These are phyloP conservation scores for Ustilago bromivora DNA, from an alignment of 1,284 basidiomycete species.

Conservation along the genomic window DNA sequence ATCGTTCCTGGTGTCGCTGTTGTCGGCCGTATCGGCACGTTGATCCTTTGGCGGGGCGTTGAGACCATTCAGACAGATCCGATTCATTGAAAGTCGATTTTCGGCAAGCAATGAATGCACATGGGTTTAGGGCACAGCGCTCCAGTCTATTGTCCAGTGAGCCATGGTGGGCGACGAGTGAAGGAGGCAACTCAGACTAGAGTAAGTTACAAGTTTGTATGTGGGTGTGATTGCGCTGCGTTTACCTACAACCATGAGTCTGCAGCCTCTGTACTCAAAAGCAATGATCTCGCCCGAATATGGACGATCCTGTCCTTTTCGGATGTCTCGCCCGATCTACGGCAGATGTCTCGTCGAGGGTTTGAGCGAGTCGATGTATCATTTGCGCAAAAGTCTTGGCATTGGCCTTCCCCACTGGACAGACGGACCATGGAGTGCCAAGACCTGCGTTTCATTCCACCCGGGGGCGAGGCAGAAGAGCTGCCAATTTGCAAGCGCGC, in stretches of 20 bases:
- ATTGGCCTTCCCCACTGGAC: background rate
- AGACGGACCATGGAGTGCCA: slow-evolving; percentile 22
- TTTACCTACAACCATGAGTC: too few relatives aligned
- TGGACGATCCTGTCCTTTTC: background rate
- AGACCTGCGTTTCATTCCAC: slow-evolving; percentile 32
- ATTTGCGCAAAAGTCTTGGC: slow-evolving; percentile 37
- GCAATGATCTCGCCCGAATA: background rate
- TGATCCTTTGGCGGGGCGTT: slow-evolving; percentile 3
- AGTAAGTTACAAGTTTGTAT: background rate
- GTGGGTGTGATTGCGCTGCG: background rate
- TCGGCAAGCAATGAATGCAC: slow-evolving; percentile 7
- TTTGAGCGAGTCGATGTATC: slow-evolving; percentile 7
- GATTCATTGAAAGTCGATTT: background rate
- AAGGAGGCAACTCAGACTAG: background rate
- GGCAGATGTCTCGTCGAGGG: background rate
- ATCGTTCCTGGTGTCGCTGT: background rate
- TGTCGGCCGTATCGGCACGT: slow-evolving; percentile 13
- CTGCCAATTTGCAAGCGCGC: background rate
- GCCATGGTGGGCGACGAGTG: background rate
- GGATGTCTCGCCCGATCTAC: background rate
- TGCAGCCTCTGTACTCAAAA: background rate
- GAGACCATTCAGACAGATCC: background rate
- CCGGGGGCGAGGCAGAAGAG: background rate
- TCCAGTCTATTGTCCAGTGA: background rate
- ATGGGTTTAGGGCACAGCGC: slow-evolving; percentile 8